Evolutionary conservation across 805 yeast species (phyloP).

Genomic region (Nakazawaea sp.): DNA sequence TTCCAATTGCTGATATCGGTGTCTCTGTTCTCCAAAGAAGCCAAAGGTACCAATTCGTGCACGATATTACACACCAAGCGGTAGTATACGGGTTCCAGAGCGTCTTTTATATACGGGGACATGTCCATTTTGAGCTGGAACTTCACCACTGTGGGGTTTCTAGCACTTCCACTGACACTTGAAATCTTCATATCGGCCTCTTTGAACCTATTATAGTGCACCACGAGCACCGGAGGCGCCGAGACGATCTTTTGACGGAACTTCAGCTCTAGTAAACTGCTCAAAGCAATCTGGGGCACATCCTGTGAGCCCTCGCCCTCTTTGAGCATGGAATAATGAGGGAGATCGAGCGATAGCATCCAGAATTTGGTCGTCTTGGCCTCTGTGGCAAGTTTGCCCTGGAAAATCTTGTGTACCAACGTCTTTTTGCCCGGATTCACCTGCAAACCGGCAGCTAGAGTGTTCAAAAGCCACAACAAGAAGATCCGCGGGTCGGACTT

Average conservation of each 20-base stretch:
- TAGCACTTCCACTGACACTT: slow-evolving; percentile 27
- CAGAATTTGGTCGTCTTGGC: slow-evolving; percentile 36
- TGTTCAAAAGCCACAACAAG: slow-evolving; percentile 53
- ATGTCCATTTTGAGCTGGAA: slow-evolving; percentile 40
- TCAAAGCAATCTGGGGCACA: slow-evolving; percentile 46
- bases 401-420: slow-evolving; percentile 33
- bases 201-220: slow-evolving; percentile 51
- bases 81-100: slow-evolving; percentile 25
- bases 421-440: slow-evolving; percentile 14
- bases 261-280: slow-evolving; percentile 33
- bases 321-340: slow-evolving; percentile 48
- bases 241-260: slow-evolving; percentile 26
- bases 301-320: slow-evolving; percentile 31
- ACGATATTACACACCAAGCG: slow-evolving; percentile 43
- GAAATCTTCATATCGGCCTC: slow-evolving; percentile 21
- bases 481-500: slow-evolving; percentile 50
- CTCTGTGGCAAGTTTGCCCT: slow-evolving; percentile 41
- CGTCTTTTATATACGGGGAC: slow-evolving; percentile 22
- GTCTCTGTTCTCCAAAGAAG: slow-evolving; percentile 8
- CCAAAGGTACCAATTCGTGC: slow-evolving; percentile 22
- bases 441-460: slow-evolving; percentile 24
- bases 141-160: slow-evolving; percentile 59
- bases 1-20: slow-evolving; percentile 31
- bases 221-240: slow-evolving; percentile 46
- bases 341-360: slow-evolving; percentile 53